phyloP scores from a whole-genome alignment of 306 rosid genomes.

The barrel medic (Medicago truncatula) region DNA sequence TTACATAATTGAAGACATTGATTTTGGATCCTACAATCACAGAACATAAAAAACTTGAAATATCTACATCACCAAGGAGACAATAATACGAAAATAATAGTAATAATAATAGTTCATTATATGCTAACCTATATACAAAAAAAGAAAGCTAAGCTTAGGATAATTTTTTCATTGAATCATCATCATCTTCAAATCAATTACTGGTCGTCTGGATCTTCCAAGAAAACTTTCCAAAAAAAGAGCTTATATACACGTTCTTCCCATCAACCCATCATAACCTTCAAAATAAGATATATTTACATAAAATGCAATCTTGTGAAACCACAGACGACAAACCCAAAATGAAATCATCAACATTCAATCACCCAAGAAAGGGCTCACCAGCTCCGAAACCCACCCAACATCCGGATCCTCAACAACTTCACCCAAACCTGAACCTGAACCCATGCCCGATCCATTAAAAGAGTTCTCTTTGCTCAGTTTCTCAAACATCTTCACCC shows the following conservation, averaged over 20 bases:
- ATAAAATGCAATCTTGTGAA: constrained; percentile 12
- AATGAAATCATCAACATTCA: constrained; percentile 34
- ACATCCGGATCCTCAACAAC: constrained; percentile 61
- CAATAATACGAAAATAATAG: constrained; percentile 15
- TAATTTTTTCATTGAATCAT: not conserved
- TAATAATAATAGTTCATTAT: constrained; percentile 8
- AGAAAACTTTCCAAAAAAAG: constrained; percentile 31
- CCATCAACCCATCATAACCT: constrained; percentile 30
- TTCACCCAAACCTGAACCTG: constrained; percentile 41
- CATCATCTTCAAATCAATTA: constrained; percentile 15
- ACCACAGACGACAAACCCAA: not conserved
- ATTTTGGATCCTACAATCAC: constrained; percentile 12
- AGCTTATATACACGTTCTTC: not conserved
- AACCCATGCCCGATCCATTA: constrained; percentile 47
- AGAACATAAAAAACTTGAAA: constrained; percentile 17
- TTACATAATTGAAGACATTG: not conserved
- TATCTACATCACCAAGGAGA: constrained; percentile 48
- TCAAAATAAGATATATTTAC: constrained; percentile 46
- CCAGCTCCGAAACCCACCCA: constrained; percentile 80
- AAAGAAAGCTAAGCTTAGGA: constrained; percentile 30
- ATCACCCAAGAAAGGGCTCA: constrained; percentile 7
- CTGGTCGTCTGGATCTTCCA: constrained; percentile 29
- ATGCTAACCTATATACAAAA: constrained; percentile 33
- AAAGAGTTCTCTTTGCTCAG: constrained; percentile 81
- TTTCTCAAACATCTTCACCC: constrained; percentile 85